Conservation (phyloP, 768 basidiomycete species). For the Mycena galericulata region DNA sequence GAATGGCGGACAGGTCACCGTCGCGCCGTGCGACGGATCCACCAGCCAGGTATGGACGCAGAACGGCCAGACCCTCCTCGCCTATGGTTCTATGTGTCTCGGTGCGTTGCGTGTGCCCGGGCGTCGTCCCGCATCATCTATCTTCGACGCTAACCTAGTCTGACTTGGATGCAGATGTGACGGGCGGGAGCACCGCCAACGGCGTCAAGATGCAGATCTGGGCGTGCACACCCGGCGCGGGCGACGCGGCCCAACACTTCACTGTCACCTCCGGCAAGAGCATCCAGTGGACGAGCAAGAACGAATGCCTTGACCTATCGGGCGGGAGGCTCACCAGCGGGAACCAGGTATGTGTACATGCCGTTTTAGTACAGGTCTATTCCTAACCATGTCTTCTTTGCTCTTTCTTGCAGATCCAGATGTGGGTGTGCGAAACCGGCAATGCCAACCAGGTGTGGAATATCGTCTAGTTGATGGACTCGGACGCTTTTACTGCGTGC, state of each 20-base stretch:
- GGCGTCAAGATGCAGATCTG: slow-evolving; percentile 42
- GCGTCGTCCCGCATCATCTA: no score
- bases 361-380: not conserved
- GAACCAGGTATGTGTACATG: slow-evolving; percentile 15
- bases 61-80: slow-evolving; percentile 13
- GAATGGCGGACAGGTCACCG: not conserved
- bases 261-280: slow-evolving; percentile 9
- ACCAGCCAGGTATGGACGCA: slow-evolving; percentile 3
- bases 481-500: not conserved
- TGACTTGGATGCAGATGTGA: no score
- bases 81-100: slow-evolving; percentile 28
- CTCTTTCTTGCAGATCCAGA: slow-evolving; percentile 5
- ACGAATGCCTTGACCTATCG: slow-evolving; percentile 40
- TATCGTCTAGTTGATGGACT: not conserved
- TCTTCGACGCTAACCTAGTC: no score
- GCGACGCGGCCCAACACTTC: slow-evolving; percentile 33
- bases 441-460: slow-evolving; percentile 23
- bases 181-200: slow-evolving; percentile 30
- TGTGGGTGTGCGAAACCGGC: slow-evolving; percentile 10
- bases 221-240: slow-evolving; percentile 31
- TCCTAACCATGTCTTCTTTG: not conserved
- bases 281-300: slow-evolving; percentile 35
- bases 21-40: slow-evolving; percentile 2
- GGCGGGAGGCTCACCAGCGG: slow-evolving; percentile 33
- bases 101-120: no score